Conservation (phyloP, 257 asterid genomes). For the Ehretia macrophylla region DNA sequence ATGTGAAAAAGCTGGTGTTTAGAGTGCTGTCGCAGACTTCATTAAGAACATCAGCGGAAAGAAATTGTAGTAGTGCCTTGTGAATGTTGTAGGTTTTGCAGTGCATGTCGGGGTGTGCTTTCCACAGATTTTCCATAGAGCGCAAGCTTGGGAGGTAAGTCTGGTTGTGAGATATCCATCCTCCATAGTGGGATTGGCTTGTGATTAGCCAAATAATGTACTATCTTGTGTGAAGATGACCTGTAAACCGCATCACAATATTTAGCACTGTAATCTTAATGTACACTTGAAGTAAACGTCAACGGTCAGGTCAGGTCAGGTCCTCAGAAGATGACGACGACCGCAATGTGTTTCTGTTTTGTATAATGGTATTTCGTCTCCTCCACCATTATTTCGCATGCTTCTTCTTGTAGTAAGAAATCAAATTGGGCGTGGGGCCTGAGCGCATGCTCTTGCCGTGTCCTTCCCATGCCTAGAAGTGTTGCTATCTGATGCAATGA, state of each 20-base stretch:
- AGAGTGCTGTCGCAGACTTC: constrained; percentile 19
- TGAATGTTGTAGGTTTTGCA: constrained; percentile 34
- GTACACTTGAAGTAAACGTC: constrained; percentile 17
- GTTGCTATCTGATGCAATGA: too few species aligned
- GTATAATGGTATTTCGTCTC: too few species aligned
- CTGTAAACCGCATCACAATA: too few species aligned
- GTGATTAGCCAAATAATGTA: constrained; percentile 35
- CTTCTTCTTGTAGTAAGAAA: too few species aligned
- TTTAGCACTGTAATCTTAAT: not conserved
- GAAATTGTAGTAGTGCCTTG: constrained; percentile 29
- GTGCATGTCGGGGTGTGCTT: constrained; percentile 31
- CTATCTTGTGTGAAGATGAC: not conserved
- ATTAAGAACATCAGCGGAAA: constrained; percentile 25
- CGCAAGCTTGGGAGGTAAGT: constrained; percentile 63
- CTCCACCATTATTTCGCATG: too few species aligned
- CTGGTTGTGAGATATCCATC: constrained; percentile 25
- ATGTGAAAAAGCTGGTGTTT: constrained; percentile 80
- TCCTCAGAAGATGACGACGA: too few species aligned
- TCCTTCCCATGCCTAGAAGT: too few species aligned
- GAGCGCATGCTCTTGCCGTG: too few species aligned
- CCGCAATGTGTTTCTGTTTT: too few species aligned
- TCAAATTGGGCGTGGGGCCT: too few species aligned
- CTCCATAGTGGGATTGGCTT: constrained; percentile 32
- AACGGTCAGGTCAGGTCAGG: too few species aligned
- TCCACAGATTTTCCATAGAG: constrained; percentile 48